Base-by-base conservation (phyloP, 768 basidiomycete species). In the Tulasnella sp. region DNA sequence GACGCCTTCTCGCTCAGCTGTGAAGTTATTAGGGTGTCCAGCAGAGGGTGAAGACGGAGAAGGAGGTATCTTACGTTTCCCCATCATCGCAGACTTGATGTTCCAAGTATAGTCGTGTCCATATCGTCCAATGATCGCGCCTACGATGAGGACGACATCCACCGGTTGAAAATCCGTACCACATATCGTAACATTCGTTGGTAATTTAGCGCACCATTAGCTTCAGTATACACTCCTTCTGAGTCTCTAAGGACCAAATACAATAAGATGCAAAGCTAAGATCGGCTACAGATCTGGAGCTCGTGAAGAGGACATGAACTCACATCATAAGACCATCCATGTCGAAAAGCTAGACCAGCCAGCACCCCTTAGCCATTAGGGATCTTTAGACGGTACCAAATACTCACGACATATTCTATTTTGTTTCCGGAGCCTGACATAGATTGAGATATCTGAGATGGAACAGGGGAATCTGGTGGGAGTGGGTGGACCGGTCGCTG, bases 21-120 rank as follows among this genome's bases (percentile, higher is more conserved):
- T 15, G 40, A 61, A 18, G 32, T 10, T n/a, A n/a, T n/a, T n/a
- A n/a, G n/a, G n/a, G n/a, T n/a, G n/a, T n/a, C n/a, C n/a, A n/a
- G n/a, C n/a, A n/a, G n/a, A n/a, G n/a, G n/a, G n/a, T n/a, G n/a
- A n/a, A n/a, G n/a, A n/a, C n/a, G n/a, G n/a, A n/a, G n/a, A n/a
- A n/a, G n/a, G n/a, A n/a, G n/a, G n/a, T n/a, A 11, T 83, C 86
- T 75, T 71, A 93, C 93, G 89, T 86, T 92, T 93, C 75, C 94
- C 94, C 94, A 95, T 95, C 77, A 92, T 88, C 0, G 91, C 92
- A n/a, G 92, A 90, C 82, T 95, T 94, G 77, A 95, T 93, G 77
- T 93, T 91, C 93, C 93, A 94, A 3, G 92, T 92, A 91, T 95
- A 93, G 80, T 88, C 84, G 79, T 90, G 90, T 35, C 92, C 93